Base-by-base conservation (phyloP, 2,329 filamentous ascomycete species). In the Raffaelea ambrosiae region DNA sequence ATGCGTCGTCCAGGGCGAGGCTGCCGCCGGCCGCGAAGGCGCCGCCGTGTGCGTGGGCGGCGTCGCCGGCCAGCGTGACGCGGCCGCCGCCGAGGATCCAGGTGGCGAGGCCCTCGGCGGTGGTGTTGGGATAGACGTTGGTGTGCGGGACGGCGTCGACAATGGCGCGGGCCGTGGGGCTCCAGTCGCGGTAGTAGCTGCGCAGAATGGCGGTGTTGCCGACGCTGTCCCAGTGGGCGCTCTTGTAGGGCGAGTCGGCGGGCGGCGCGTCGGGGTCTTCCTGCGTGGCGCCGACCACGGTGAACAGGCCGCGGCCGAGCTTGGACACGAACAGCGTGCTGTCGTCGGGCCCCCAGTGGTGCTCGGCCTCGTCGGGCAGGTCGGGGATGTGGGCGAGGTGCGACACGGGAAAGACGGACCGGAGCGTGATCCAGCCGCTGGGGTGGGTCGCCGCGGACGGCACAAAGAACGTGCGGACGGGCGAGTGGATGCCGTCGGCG, bases 401-500 rank as follows among this genome's bases (percentile, higher is more conserved):
- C 0, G 64, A 64, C 2, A 58, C 54, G 42, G 69, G 66, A 36
- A 72, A 73, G 0, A 70, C 70, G 13, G 70, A 66, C 13, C 71
- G 63, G 47, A 71, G 65, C 7, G 67, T 63, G 5, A 71, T 62
- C 59, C 68, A 68, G 4, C 70, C 69, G 5, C 66, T 72, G 62
- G 68, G 71, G 5, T 52, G 56, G 1, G 70, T 58, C 14, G 58
- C 56, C 13, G 69, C 64, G 0, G 62, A 56, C 0, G 69, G 68
- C 2, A 71, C 62, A 46, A 76, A 70, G n/a, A 66, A 66, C 21
- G 59, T 60, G 13, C 66, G 62, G 21, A 73, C 65, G 2, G 64
- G 61, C 19, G 72, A 76, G 54, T 72, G 70, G 42, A 78, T 70
- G 36, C 76, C 76, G 56, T 79, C 74, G 1, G 73, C 69, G 1